Conservation (phyloP, 768 basidiomycete species). For the Boletus vermiculosoides region DNA sequence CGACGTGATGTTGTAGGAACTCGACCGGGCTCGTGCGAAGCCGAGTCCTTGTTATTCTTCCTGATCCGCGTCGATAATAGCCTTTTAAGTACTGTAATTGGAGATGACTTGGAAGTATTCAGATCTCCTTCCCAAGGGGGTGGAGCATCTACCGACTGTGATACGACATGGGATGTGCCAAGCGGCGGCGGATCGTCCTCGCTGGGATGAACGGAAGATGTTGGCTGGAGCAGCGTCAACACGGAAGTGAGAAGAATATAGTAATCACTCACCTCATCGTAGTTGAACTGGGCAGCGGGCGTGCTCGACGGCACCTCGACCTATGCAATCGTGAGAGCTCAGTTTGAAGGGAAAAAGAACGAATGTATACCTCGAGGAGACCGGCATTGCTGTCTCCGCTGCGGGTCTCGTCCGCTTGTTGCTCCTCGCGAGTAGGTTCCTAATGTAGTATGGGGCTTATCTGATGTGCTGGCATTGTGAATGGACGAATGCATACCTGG, state of each 20-base stretch:
- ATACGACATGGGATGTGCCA: too few species aligned
- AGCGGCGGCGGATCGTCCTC: not conserved
- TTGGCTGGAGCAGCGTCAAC: not conserved
- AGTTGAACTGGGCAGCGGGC: not conserved
- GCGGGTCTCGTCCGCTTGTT: too few species aligned
- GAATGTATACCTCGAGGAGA: not conserved
- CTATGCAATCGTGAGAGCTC: not conserved
- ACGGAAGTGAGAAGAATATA: too few species aligned
- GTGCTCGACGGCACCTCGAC: not conserved
- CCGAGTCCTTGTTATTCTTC: not conserved
- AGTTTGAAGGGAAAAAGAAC: accelerated
- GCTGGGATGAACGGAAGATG: not conserved
- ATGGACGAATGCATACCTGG: too few species aligned
- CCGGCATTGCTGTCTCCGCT: too few species aligned
- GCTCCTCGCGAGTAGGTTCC: not conserved
- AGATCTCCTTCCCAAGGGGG: too few species aligned
- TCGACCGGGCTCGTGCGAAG: not conserved
- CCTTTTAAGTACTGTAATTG: not conserved
- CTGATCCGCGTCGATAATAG: not conserved
- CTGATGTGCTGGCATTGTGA: too few species aligned
- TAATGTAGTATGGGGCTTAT: not conserved
- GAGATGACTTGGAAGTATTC: not conserved
- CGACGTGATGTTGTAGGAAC: too few species aligned
- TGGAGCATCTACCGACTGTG: too few species aligned
- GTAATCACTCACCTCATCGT: not conserved